These are phyloP conservation scores for Ascochyta koolunga DNA, from an alignment of 2,329 filamentous ascomycete genomes.

Conservation along the genomic window DNA sequence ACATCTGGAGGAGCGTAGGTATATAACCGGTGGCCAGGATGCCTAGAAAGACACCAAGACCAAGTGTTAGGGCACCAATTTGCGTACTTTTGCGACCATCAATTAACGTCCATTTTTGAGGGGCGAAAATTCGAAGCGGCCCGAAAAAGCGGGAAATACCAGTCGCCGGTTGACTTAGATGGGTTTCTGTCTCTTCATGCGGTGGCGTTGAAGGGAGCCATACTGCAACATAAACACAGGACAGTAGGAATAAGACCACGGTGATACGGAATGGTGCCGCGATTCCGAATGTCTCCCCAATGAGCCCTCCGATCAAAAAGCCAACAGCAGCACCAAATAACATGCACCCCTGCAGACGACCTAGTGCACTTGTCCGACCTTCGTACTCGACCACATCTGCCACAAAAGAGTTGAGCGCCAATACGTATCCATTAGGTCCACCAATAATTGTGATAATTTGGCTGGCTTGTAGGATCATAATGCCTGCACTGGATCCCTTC, in stretches of 20 bases:
- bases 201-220: conserved; percentile 57
- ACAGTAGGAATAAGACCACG: conserved; percentile 60
- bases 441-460: conserved; percentile 73
- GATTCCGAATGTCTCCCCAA: conserved; percentile 69
- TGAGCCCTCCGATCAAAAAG: conserved; percentile 68
- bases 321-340: conserved; percentile 71
- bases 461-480: conserved; percentile 69
- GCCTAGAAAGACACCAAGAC: conserved; percentile 69
- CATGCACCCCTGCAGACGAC: conserved; percentile 68
- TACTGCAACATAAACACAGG: conserved; percentile 50
- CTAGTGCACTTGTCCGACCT: conserved; percentile 68
- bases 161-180: conserved; percentile 24
- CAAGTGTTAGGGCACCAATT: conserved; percentile 68
- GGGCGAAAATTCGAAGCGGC: conserved; percentile 66
- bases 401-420: conserved; percentile 72
- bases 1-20: conserved; percentile 62
- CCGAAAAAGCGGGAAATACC: conserved; percentile 65
- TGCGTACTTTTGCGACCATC: conserved; percentile 61
- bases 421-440: conserved; percentile 71
- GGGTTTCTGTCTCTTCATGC: conserved; percentile 29
- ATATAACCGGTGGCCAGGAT: conserved; percentile 74
- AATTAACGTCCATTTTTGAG: conserved; percentile 59
- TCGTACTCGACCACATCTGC: conserved; percentile 67
- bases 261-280: conserved; percentile 69
- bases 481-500: conserved; percentile 66